phyloP scores from a whole-genome alignment of 805 yeast genomes.

The Teunomyces gatunensis region DNA sequence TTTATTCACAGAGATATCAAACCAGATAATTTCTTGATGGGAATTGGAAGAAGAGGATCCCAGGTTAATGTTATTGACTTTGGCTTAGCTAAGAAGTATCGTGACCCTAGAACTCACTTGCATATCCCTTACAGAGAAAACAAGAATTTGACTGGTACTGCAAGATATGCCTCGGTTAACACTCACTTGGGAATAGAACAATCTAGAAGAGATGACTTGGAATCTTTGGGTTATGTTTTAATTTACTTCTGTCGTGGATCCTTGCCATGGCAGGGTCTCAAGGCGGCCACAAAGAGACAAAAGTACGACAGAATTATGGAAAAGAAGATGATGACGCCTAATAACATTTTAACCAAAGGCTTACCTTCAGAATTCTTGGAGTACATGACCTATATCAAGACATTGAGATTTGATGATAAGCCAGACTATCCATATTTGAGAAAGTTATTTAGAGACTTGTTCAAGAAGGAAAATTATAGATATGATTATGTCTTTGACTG shows the following conservation, averaged over 20 bases:
- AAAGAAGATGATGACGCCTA: conserved; percentile 86
- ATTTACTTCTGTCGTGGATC: conserved; percentile 94
- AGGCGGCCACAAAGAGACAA: conserved; percentile 95
- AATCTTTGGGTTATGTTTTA: conserved; percentile 89
- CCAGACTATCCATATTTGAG: conserved; percentile 92
- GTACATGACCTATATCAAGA: conserved; percentile 84
- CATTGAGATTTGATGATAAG: conserved; percentile 90
- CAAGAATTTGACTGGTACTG: conserved; percentile 95
- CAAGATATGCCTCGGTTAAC: conserved; percentile 91
- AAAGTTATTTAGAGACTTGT: conserved; percentile 84
- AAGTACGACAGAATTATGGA: conserved; percentile 96
- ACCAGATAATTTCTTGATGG: conserved; percentile 84
- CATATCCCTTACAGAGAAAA: conserved; percentile 97
- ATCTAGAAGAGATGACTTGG: conserved; percentile 93
- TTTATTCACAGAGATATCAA: conserved; percentile 83
- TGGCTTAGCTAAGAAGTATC: conserved; percentile 88
- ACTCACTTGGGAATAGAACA: conserved; percentile 97
- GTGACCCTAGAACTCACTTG: conserved; percentile 90
- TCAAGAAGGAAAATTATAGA: conserved; percentile 80
- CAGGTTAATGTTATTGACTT: conserved; percentile 93
- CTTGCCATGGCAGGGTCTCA: conserved; percentile 97
- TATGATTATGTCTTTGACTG: conserved; percentile 96
- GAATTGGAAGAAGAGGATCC: conserved; percentile 89
- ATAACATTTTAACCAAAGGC: conserved; percentile 84
- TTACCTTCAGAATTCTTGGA: conserved; percentile 87